These are phyloP conservation scores for Starmerella stellata DNA, from an alignment of 805 yeast genomes.

Conservation along the genomic window DNA sequence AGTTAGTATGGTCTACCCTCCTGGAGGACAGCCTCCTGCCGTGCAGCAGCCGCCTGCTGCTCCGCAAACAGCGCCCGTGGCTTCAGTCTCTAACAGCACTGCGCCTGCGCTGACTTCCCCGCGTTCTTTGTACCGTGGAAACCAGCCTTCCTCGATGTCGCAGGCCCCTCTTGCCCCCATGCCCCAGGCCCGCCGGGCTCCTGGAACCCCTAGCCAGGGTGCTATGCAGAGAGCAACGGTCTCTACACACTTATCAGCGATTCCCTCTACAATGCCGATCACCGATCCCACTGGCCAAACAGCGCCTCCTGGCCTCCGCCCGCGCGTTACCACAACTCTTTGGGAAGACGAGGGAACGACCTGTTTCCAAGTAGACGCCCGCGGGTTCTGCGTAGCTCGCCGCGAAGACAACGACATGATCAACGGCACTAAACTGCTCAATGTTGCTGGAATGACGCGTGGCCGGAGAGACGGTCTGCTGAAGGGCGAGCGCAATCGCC, in stretches of 20 bases:
- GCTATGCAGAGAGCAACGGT: conserved; percentile 12
- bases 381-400: conserved; percentile 61
- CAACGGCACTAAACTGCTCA: conserved; percentile 66
- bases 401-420: conserved; percentile 74
- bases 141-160: neutral
- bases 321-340: conserved; percentile 62
- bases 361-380: conserved; percentile 72
- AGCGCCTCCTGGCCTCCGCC: conserved; percentile 29
- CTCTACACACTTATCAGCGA: conserved; percentile 13
- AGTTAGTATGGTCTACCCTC: conserved; percentile 9
- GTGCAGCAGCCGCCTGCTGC: conserved; percentile 1
- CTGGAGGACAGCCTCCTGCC: conserved; percentile 6
- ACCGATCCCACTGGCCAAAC: conserved; percentile 26
- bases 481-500: conserved; percentile 56
- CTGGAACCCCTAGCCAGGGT: conserved; percentile 2
- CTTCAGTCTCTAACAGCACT: conserved; percentile 4
- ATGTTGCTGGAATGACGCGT: conserved; percentile 74
- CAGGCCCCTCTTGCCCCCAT: conserved; percentile 1
- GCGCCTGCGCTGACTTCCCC: conserved; percentile 4
- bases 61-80: conserved; percentile 1
- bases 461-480: conserved; percentile 74
- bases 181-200: conserved; percentile 4
- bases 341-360: conserved; percentile 81
- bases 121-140: neutral
- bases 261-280: conserved; percentile 17